These are phyloP conservation scores for Daldinia bambusicola DNA, from an alignment of 495 filamentous ascomycete species.

Conservation along the genomic window DNA sequence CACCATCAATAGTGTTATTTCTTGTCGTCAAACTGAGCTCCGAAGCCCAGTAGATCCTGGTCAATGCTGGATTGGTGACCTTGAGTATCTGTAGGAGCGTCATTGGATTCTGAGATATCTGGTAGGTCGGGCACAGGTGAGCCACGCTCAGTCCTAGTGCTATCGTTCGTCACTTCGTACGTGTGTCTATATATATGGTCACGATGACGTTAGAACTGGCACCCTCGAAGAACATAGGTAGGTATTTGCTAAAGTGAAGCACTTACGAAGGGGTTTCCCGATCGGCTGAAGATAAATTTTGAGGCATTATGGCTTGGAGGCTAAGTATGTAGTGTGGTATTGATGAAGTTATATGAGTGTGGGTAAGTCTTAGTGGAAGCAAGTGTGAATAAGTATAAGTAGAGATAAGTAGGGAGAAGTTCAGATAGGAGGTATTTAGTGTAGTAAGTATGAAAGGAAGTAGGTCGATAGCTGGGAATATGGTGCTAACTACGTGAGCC, in stretches of 20 bases:
- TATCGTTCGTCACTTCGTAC: not conserved
- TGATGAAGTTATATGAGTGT: too few species aligned
- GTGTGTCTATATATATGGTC: not conserved
- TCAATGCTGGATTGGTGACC: not conserved
- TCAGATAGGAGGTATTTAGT: too few species aligned
- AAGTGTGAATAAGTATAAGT: too few species aligned
- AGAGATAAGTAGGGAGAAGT: too few species aligned
- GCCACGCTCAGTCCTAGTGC: not conserved
- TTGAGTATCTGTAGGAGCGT: not conserved
- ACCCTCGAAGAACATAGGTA: too few species aligned
- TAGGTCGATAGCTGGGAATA: too few species aligned
- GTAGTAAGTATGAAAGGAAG: too few species aligned
- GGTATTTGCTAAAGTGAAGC: not conserved
- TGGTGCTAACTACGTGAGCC: too few species aligned
- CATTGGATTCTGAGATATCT: not conserved
- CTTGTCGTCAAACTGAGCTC: not conserved
- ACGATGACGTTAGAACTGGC: not conserved
- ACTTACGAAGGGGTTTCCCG: not conserved
- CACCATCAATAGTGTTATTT: not conserved
- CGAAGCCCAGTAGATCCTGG: not conserved
- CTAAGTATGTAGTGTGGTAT: too few species aligned
- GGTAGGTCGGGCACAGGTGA: not conserved
- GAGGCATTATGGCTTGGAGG: too few species aligned
- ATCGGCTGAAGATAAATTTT: not conserved
- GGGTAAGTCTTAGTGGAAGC: too few species aligned